Evolutionary conservation across 2,329 filamentous ascomycete genomes (phyloP).

Genomic region (Pestalotiopsis sp.): DNA sequence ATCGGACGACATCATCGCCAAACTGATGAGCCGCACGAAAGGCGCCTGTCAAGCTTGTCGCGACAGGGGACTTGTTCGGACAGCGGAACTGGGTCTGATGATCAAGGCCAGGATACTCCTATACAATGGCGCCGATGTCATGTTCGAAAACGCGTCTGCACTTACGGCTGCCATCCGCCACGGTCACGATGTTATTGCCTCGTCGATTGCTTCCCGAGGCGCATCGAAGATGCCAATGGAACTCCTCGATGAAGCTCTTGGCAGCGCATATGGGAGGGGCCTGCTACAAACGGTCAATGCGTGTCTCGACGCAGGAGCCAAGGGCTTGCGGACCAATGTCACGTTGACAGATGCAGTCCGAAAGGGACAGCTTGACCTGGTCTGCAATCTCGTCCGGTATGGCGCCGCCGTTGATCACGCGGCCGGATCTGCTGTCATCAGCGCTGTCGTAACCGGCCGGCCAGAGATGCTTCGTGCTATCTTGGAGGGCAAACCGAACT

Average conservation of each 20-base stretch:
- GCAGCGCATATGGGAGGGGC: not conserved
- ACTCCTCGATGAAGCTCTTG: not conserved
- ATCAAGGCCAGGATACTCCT: not conserved
- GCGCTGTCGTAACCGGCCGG: not conserved
- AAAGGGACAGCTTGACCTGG: not conserved
- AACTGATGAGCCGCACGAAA: not conserved
- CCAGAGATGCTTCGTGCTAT: not conserved
- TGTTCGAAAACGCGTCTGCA: not conserved
- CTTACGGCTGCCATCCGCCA: not conserved
- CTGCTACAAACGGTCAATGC: not conserved
- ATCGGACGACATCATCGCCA: not conserved
- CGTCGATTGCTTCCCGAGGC: not conserved
- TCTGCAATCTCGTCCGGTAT: not conserved
- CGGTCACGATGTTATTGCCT: not conserved
- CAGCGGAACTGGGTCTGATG: not conserved
- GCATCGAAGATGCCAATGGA: not conserved
- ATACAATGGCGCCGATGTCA: not conserved
- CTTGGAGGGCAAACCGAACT: not conserved
- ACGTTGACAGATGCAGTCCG: not conserved
- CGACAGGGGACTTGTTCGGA: not conserved
- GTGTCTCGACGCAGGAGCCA: not conserved
- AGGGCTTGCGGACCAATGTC: not conserved
- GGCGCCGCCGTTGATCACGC: not conserved
- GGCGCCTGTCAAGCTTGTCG: conserved; percentile 3
- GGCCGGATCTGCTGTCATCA: not conserved